These are phyloP conservation scores for Dendrobium chrysotoxum DNA, from an alignment of 106 monocot genomes.

Conservation along the genomic window DNA sequence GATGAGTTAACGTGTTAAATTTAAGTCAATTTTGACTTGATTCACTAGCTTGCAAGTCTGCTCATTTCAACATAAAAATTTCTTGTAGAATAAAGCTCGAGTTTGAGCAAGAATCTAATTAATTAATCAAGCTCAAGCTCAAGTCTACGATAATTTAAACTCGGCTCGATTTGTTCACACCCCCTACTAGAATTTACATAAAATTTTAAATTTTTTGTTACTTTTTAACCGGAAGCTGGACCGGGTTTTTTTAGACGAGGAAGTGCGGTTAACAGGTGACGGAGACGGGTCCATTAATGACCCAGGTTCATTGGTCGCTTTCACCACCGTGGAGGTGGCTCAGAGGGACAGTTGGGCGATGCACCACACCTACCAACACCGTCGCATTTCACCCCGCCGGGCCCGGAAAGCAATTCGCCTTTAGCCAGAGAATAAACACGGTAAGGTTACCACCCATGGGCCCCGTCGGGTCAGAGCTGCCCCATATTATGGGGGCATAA, in stretches of 20 bases:
- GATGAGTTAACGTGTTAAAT: too few species aligned
- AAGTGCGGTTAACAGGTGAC: background rate
- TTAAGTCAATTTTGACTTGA: too few species aligned
- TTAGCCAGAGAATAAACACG: background rate
- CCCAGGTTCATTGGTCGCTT: background rate
- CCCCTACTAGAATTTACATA: too few species aligned
- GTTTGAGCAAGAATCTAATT: too few species aligned
- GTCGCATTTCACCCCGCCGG: background rate
- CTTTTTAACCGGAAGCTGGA: background rate
- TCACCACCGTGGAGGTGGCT: constrained; percentile 2
- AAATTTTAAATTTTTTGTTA: too few species aligned
- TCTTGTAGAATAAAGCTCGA: too few species aligned
- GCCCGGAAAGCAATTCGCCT: background rate
- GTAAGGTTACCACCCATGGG: background rate
- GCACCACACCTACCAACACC: constrained; percentile 1
- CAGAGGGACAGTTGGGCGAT: background rate
- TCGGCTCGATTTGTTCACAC: too few species aligned
- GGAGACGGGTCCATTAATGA: background rate
- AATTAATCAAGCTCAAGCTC: too few species aligned
- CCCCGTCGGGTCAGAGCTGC: background rate
- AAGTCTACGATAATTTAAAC: too few species aligned
- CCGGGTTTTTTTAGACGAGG: background rate
- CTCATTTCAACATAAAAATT: too few species aligned
- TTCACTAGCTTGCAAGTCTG: too few species aligned
- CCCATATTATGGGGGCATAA: background rate